Evolutionary conservation across 306 rosid genomes (phyloP).

Genomic region (Rosa chinensis): DNA sequence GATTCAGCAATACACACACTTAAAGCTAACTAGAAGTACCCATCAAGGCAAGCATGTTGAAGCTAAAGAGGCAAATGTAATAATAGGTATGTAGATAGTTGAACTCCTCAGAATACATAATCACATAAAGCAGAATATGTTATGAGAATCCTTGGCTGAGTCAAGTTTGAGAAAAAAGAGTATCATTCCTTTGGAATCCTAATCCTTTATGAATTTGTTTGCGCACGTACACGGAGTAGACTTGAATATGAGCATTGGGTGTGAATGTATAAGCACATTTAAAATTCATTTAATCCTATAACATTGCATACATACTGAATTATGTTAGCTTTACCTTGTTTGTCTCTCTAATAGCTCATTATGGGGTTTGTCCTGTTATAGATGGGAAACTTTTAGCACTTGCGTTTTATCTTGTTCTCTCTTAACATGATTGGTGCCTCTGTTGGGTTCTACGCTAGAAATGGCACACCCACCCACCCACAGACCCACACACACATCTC

Average conservation of each 20-base stretch:
- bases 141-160: background rate
- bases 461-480: background rate
- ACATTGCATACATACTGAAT: background rate
- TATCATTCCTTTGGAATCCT: background rate
- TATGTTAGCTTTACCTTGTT: background rate
- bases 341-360: background rate
- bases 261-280: background rate
- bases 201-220: background rate
- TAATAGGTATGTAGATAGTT: background rate
- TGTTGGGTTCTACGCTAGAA: background rate
- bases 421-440: background rate
- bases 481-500: background rate
- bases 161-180: background rate
- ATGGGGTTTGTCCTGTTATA: background rate
- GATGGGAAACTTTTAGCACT: background rate
- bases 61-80: background rate
- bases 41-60: background rate
- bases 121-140: background rate
- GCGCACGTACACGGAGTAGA: background rate
- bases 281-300: background rate
- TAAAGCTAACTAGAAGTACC: constrained; percentile 18
- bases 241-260: background rate
- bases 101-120: background rate
- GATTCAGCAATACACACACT: constrained; percentile 24
- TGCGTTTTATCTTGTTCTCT: background rate